phyloP scores from a whole-genome alignment of 2,329 filamentous ascomycete species.

The Conoideocrella luteorostrata region DNA sequence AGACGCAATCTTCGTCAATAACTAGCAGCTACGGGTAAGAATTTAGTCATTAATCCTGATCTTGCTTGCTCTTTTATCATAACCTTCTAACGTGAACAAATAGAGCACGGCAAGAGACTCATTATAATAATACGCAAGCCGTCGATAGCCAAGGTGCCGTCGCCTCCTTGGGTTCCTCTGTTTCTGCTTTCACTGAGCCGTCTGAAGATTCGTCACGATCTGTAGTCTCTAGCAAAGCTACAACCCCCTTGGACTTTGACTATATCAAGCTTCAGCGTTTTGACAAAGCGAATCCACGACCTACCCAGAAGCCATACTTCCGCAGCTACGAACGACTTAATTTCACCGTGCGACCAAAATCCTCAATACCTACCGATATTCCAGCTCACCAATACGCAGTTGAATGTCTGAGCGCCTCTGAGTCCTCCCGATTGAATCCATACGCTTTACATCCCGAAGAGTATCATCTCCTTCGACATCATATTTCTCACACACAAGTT shows the following conservation, averaged over 20 bases:
- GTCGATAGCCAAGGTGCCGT: constrained; percentile 16
- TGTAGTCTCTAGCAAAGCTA: constrained; percentile 55
- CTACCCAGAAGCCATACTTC: constrained; percentile 19
- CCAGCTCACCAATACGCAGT: constrained; percentile 74
- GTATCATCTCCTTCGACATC: constrained; percentile 69
- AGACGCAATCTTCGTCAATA: constrained; percentile 16
- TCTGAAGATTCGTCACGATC: constrained; percentile 50
- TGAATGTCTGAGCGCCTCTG: constrained; percentile 84
- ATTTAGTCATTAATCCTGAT: background rate
- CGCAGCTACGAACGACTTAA: constrained; percentile 28
- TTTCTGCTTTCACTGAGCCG: constrained; percentile 45
- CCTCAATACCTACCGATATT: constrained; percentile 75
- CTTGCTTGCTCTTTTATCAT: background rate
- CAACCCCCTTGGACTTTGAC: constrained; percentile 48
- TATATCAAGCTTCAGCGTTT: constrained; percentile 16
- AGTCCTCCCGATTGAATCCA: constrained; percentile 82
- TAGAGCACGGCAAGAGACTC: constrained; percentile 12
- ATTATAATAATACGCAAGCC: constrained; percentile 12
- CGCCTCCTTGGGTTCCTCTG: constrained; percentile 46
- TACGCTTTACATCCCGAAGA: constrained; percentile 83
- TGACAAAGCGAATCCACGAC: constrained; percentile 12
- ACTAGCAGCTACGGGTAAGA: constrained; percentile 22
- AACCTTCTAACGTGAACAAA: background rate
- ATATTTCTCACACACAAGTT: constrained; percentile 82
- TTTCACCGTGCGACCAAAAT: constrained; percentile 64